A percentile compares a stretch with the other conserved stretches of the same genome.
Conservation (phyloP, 352 stramenopile genomes). For the Phytophthora idaei region DNA sequence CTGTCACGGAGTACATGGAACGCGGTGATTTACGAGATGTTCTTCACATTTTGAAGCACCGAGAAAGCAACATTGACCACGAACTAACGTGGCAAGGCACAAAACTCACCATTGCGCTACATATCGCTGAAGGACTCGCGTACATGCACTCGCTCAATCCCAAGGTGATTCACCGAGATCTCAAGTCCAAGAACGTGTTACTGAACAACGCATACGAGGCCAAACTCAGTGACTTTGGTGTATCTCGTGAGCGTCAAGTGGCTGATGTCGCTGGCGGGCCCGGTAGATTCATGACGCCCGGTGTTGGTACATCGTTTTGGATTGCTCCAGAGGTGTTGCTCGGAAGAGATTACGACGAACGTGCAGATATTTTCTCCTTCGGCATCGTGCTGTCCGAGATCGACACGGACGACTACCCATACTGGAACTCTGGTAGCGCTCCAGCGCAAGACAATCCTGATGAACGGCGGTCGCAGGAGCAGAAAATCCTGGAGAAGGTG, state of each 20-base stretch:
- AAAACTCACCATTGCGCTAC: conserved; percentile 64
- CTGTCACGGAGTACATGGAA: conserved; percentile 81
- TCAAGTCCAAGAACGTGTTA: conserved; percentile 85
- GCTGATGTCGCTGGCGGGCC: conserved; percentile 17
- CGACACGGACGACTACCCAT: conserved; percentile 55
- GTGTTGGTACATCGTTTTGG: conserved; percentile 53
- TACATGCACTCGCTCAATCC: conserved; percentile 75
- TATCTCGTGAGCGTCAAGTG: conserved; percentile 51
- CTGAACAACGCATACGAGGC: conserved; percentile 60
- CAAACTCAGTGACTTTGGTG: conserved; percentile 82
- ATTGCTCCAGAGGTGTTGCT: conserved; percentile 51
- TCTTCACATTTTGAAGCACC: conserved; percentile 45
- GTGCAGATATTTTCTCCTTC: conserved; percentile 53
- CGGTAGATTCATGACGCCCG: conserved; percentile 59
- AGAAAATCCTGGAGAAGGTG: conserved; percentile 49
- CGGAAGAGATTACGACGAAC: conserved; percentile 50
- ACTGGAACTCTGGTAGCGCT: conserved; percentile 46
- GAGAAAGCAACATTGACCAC: conserved; percentile 26
- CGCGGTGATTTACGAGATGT: conserved; percentile 70
- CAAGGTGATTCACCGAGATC: conserved; percentile 78
- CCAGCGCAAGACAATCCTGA: conserved; percentile 30
- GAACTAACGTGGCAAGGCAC: conserved; percentile 50
- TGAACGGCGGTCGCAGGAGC: conserved; percentile 44
- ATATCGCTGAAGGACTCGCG: conserved; percentile 65
- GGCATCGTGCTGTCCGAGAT: conserved; percentile 56